These are phyloP conservation scores for Myriosclerotinia curreyana DNA, from an alignment of 2,329 filamentous ascomycete genomes.

Conservation along the genomic window DNA sequence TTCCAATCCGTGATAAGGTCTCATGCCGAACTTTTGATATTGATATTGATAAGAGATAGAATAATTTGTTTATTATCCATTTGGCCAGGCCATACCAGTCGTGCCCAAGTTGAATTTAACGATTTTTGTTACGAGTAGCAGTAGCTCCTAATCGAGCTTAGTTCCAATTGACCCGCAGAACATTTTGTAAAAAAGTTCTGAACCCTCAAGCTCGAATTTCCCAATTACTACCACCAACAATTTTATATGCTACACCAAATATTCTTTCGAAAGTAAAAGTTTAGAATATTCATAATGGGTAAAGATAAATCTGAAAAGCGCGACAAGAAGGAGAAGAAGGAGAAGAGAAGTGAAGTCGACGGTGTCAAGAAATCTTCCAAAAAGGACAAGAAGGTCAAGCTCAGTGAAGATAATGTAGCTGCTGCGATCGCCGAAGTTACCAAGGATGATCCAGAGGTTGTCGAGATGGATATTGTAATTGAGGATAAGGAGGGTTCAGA, in stretches of 20 bases:
- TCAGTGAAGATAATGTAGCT: slow-evolving; percentile 50
- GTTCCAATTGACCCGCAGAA: slow-evolving; percentile 23
- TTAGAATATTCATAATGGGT: slow-evolving; percentile 32
- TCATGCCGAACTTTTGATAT: background rate
- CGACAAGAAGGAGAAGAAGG: slow-evolving; percentile 62
- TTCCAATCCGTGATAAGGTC: background rate
- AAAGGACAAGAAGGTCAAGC: slow-evolving; percentile 43
- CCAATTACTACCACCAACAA: slow-evolving; percentile 20
- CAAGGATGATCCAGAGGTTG: slow-evolving; percentile 52
- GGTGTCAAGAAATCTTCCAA: slow-evolving; percentile 46
- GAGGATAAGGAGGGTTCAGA: slow-evolving; percentile 42
- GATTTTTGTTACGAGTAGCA: slow-evolving; percentile 5
- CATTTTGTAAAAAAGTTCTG: slow-evolving; percentile 24
- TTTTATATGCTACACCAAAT: background rate
- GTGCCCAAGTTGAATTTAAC: background rate
- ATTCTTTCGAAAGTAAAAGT: slow-evolving; percentile 8
- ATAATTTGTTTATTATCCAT: background rate
- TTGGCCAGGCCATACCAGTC: background rate
- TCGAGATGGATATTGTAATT: slow-evolving; percentile 44
- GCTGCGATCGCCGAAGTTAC: slow-evolving; percentile 64
- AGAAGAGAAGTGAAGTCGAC: slow-evolving; percentile 54
- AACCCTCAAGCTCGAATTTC: slow-evolving; percentile 18
- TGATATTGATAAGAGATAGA: background rate
- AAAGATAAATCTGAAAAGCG: slow-evolving; percentile 39
- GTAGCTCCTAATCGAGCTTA: slow-evolving; percentile 25